Evolutionary conservation across 2,329 filamentous ascomycete genomes (phyloP), one percentile per base, ranked within the genome.

Genomic region (Aspergillus terreus): DNA sequence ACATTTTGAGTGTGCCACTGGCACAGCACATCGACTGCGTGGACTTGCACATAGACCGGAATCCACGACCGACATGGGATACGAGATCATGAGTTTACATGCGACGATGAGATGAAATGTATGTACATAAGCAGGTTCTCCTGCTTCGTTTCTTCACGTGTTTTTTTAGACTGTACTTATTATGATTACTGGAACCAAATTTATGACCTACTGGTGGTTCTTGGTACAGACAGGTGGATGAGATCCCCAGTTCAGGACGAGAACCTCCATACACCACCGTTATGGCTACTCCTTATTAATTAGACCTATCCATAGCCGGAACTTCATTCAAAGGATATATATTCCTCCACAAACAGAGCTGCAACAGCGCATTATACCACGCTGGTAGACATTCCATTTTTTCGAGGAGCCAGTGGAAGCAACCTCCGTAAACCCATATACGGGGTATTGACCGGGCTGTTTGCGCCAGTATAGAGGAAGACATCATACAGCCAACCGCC

Each of bases 361-460:
- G 27, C 11, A 30, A 30, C 7, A 7, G 9, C 27, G 27, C 12
- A n/a, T 44, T 23, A 54, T 32, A 54, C 52, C n/a, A 46, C 38
- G n/a, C 25, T 46, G 14, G n/a, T 36, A 9, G 27, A 32, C 17
- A 11, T n/a, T 3, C 32, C n/a, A 5, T 44, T 40, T 79, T 74
- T 95, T 92, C 82, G 88, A 88, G 15, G 10, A 4, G 48, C 25
- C 10, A 67, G 67, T 17, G 59, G 57, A n/a, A 72, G 30, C 14
- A 86, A 61, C 23, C 80, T 73, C 58, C 78, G 78, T n/a, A 89
- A 62, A 0, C 86, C 85, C 62, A 87, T 66, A 70, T 76, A 84
- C 0, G 84, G 84, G 0, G 78, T 83, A 69, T 90, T 90, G 58
- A 90, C 76, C 1, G 86, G 85, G 58, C 80, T 86, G n/a, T 85